Percentiles rank a stretch among this genome's conserved stretches.
Evolutionary conservation across 345 rosid genomes (phyloP).

Genomic region (Rhizophora apiculata): DNA sequence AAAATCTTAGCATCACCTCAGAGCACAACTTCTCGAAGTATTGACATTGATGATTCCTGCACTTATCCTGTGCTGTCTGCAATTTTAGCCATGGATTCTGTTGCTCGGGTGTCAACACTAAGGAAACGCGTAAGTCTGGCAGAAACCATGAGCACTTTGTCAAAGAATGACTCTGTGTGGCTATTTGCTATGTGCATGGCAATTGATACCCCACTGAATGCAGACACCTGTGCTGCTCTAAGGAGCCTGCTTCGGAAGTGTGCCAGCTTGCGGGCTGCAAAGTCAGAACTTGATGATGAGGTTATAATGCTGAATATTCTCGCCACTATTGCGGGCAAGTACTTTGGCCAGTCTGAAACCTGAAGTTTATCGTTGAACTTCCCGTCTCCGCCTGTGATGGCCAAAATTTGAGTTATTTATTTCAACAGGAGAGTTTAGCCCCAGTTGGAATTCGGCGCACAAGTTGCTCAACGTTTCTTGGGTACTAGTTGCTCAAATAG

Average conservation of each 20-base stretch:
- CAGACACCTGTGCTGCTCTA: slow-evolving; percentile 63
- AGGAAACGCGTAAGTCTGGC: slow-evolving; percentile 51
- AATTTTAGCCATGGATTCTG: slow-evolving; percentile 62
- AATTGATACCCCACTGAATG: slow-evolving; percentile 68
- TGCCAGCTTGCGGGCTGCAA: slow-evolving; percentile 60
- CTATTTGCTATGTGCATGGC: slow-evolving; percentile 72
- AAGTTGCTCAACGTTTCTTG: too few species aligned
- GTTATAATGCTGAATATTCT: slow-evolving; percentile 69
- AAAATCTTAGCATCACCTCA: background rate
- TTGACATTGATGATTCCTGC: slow-evolving; percentile 16
- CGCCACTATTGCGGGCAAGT: slow-evolving; percentile 69
- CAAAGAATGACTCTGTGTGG: slow-evolving; percentile 59
- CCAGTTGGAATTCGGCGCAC: too few species aligned
- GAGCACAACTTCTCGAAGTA: slow-evolving; percentile 10
- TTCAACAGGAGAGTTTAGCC: too few species aligned
- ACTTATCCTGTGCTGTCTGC: slow-evolving; percentile 43
- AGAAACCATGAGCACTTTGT: slow-evolving; percentile 37
- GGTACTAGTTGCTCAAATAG: too few species aligned
- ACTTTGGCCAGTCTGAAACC: slow-evolving; percentile 66
- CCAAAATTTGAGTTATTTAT: too few species aligned
- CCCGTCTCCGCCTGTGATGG: too few species aligned
- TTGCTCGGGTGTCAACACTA: slow-evolving; percentile 60
- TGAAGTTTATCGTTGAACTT: background rate
- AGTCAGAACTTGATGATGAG: slow-evolving; percentile 65
- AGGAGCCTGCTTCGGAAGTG: slow-evolving; percentile 71